Conservation (phyloP, 2,329 filamentous ascomycete genomes). For the Catunica adiposa region DNA sequence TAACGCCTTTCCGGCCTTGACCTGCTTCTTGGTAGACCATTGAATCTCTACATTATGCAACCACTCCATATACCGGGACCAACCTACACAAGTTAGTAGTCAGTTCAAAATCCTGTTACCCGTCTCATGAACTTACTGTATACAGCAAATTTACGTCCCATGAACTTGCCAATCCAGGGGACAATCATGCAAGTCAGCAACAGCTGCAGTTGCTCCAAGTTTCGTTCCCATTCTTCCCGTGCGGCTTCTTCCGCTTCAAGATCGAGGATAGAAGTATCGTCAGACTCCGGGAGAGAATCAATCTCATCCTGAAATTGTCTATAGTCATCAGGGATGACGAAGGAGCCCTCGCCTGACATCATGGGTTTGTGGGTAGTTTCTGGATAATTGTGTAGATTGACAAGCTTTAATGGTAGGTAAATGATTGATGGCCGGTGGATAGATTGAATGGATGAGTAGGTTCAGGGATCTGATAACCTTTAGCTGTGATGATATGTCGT, state of each 20-base stretch:
- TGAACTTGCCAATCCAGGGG: slow-evolving; percentile 85
- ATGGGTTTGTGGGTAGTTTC: no score
- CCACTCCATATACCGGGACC: slow-evolving; percentile 88
- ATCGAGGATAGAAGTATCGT: slow-evolving; percentile 27
- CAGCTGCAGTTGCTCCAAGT: slow-evolving; percentile 81
- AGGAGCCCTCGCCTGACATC: slow-evolving; percentile 28
- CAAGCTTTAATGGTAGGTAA: no score
- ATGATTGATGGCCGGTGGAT: not conserved
- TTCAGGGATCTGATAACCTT: not conserved
- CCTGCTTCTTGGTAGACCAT: slow-evolving; percentile 44
- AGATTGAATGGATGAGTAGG: not conserved
- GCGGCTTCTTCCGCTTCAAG: slow-evolving; percentile 60
- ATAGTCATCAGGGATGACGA: slow-evolving; percentile 33
- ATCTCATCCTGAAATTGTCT: slow-evolving; percentile 38
- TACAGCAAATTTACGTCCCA: slow-evolving; percentile 87
- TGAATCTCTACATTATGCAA: slow-evolving; percentile 63
- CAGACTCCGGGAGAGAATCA: slow-evolving; percentile 45
- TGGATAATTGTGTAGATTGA: no score
- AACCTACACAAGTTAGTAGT: slow-evolving; percentile 38
- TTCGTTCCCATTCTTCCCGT: slow-evolving; percentile 88
- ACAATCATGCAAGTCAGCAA: slow-evolving; percentile 88
- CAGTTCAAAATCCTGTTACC: not conserved
- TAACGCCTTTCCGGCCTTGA: slow-evolving; percentile 42
- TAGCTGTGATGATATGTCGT: not conserved
- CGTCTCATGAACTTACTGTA: slow-evolving; percentile 53